A percentile compares a stretch with the other conserved stretches of the same genome.
phyloP scores from a whole-genome alignment of 306 rosid genomes.

The Begonia loranthoides region DNA sequence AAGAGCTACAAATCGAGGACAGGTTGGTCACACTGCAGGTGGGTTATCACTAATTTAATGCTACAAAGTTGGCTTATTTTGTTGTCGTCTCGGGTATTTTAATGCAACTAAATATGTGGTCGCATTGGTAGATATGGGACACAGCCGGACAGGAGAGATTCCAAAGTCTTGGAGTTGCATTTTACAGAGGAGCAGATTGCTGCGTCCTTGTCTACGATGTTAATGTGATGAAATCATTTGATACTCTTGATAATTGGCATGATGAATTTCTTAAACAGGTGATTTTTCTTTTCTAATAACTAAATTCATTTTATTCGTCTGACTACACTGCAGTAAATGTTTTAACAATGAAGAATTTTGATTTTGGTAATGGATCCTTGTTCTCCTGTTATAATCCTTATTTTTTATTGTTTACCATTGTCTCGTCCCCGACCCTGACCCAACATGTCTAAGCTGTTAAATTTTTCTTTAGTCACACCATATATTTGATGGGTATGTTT shows the following conservation, averaged over 20 bases:
- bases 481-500: no score
- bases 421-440: background rate
- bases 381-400: no score
- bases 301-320: no score
- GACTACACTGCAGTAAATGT: no score
- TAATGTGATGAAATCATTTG: constrained; percentile 82
- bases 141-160: constrained; percentile 97
- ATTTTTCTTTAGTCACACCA: no score
- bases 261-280: constrained; percentile 98
- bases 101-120: background rate
- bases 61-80: no score
- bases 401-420: no score
- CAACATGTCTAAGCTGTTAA: no score
- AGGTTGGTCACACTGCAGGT: constrained; percentile 88
- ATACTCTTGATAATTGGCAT: constrained; percentile 86
- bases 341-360: no score
- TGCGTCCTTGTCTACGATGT: constrained; percentile 89
- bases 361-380: no score
- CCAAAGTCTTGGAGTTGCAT: constrained; percentile 92
- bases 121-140: constrained; percentile 73
- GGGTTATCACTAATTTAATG: constrained; percentile 14
- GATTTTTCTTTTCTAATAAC: background rate
- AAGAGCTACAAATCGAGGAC: constrained; percentile 94
- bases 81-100: no score
- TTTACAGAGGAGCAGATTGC: constrained; percentile 92